A percentile compares a stretch with the other conserved stretches of the same genome.
Evolutionary conservation across 2,329 filamentous ascomycete genomes (phyloP).

Genomic region (Xylaria sp.): DNA sequence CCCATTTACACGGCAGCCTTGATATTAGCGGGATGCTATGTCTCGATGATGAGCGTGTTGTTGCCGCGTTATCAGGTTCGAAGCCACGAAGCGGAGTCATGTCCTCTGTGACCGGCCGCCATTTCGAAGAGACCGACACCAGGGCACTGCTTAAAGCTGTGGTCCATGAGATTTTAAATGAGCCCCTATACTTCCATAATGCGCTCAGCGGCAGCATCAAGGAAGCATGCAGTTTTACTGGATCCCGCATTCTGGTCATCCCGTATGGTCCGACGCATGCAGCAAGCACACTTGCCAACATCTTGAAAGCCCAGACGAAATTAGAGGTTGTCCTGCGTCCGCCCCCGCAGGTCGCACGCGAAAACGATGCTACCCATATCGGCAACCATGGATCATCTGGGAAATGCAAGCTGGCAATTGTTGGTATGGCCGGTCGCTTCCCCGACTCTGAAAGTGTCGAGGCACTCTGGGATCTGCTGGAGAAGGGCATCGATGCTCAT

Average conservation of each 20-base stretch:
- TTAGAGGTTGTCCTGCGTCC: slow-evolving; percentile 40
- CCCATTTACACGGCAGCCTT: slow-evolving; percentile 44
- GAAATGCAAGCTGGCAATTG: slow-evolving; percentile 72
- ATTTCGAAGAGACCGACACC: slow-evolving; percentile 38
- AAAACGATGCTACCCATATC: slow-evolving; percentile 34
- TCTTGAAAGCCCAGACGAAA: slow-evolving; percentile 39
- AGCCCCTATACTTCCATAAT: slow-evolving; percentile 44
- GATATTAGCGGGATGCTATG: slow-evolving; percentile 44
- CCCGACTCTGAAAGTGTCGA: slow-evolving; percentile 67
- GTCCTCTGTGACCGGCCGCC: slow-evolving; percentile 45
- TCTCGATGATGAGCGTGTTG: slow-evolving; percentile 37
- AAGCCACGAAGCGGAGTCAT: slow-evolving; percentile 45
- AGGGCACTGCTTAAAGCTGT: slow-evolving; percentile 39
- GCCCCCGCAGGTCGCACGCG: slow-evolving; percentile 33
- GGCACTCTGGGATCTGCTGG: slow-evolving; percentile 68
- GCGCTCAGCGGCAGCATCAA: slow-evolving; percentile 44
- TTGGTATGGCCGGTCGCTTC: slow-evolving; percentile 75
- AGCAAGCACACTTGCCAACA: slow-evolving; percentile 41
- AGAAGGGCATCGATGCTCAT: slow-evolving; percentile 70
- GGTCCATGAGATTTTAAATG: slow-evolving; percentile 46
- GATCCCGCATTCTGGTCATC: slow-evolving; percentile 41
- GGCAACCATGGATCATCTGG: slow-evolving; percentile 44
- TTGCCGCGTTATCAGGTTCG: slow-evolving; percentile 37
- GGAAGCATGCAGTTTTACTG: slow-evolving; percentile 37
- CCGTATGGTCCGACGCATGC: slow-evolving; percentile 48